Base-by-base conservation (phyloP, 2,329 filamentous ascomycete genomes). In the Fusarium annulatum region DNA sequence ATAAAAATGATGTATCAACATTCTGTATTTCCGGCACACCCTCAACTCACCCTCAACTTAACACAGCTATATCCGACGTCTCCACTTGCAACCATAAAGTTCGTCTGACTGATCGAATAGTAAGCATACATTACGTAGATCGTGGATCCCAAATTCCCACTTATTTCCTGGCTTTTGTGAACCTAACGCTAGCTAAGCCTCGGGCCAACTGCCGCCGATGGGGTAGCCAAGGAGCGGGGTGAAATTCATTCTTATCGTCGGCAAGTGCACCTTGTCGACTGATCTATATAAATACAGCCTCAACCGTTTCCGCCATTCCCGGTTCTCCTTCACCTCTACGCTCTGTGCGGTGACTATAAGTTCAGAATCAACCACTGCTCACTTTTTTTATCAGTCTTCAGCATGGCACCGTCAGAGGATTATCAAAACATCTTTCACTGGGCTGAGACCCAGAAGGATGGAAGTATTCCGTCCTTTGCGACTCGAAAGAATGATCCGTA, bases 391-490 rank as follows among this genome's bases (percentile, higher is more conserved):
- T 3, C 6, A n/a, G 16, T 30, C 11, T 26, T 19, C 9, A 46
- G 10, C 19, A 73, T 73, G 71, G 57, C 66, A 8, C 46, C 55
- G 1, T 16, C 36, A 46, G 84, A 59, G 19, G 56, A 87, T 48
- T 87, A 87, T 71, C 85, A 87, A 61, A 85, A 86, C 57, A 85
- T 87, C 74, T 87, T 87, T 67, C 86, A 87, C 76, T 90, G 88
- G 88, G 88, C 88, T 1, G 87, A 89, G 76, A 89, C 88, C n/a
- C 88, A 90, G 72, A 85, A 89, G 75, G 84, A 90, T 76, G 88
- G 85, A 1, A 76, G 82, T 0, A 85, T 89, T 33, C 88, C 87
- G 16, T 88, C 87, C 1, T 90, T 90, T 72, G 83, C 81, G 7
- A 84, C 82, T 0, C 71, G 79, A n/a, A 76, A 78, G 39, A 80